Conservation (phyloP, 441 rosid species). For the Brassica hybrid region DNA sequence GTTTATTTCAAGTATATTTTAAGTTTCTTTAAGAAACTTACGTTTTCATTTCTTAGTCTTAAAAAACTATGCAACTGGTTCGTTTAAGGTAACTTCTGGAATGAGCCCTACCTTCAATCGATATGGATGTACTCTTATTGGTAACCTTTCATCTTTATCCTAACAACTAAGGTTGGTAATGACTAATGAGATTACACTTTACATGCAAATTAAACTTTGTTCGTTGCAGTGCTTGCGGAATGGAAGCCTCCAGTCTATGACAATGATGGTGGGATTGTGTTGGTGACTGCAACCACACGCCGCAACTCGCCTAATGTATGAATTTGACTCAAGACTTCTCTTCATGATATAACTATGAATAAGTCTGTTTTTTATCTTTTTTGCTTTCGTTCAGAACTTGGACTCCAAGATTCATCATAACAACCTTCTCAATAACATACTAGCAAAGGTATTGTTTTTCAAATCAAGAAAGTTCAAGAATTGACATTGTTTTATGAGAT, state of each 20-base stretch:
- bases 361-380: not conserved
- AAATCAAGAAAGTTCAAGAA: not conserved
- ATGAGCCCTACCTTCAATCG: constrained; percentile 89
- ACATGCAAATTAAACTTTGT: not conserved
- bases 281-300: constrained; percentile 86
- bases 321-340: constrained; percentile 5
- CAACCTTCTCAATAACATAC: constrained; percentile 88
- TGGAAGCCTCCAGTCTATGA: constrained; percentile 96
- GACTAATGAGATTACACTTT: not conserved
- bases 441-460: constrained; percentile 71
- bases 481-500: not conserved
- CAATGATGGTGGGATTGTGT: constrained; percentile 67
- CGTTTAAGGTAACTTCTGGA: constrained; percentile 81
- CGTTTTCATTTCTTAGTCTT: not conserved
- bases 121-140: constrained; percentile 82
- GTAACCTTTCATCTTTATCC: constrained; percentile 44
- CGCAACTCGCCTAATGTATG: constrained; percentile 89
- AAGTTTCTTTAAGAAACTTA: constrained; percentile 11
- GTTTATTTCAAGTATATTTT: no score
- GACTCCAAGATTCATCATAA: constrained; percentile 97
- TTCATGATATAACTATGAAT: not conserved
- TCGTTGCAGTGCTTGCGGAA: constrained; percentile 79
- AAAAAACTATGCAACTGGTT: not conserved
- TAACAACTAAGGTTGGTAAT: not conserved
- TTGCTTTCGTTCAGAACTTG: constrained; percentile 59